Evolutionary conservation across 2,329 filamentous ascomycete genomes (phyloP), one percentile per base, ranked within the genome.

Genomic region (Chrysoporthe deuterocubensis): DNA sequence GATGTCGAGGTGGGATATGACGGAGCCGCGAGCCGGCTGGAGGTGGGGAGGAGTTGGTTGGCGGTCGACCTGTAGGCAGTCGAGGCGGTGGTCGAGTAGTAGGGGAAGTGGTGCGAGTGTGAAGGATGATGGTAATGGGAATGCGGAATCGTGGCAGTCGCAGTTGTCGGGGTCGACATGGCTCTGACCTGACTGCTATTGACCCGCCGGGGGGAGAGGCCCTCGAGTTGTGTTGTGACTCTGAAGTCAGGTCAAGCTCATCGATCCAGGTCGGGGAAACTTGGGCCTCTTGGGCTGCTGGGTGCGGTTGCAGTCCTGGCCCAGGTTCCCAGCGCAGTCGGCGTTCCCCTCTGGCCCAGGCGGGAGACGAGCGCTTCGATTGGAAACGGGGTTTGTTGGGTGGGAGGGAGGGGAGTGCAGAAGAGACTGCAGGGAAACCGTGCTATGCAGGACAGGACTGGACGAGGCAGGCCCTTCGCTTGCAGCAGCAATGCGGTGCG

Each of bases 101-200:
- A 89, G 69, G 82, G 76, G 69, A 82, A 78, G 72, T 83, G 79
- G 70, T 82, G 84, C 59, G 85, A 76, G 75, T 88, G 84, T 14
- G 59, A 46, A 5, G 42, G 43, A 75, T 90, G 90, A 82, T 89
- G 89, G 75, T 86, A 85, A 70, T 86, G 85, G 79, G 89, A 89
- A 75, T 87, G 87, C 77, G 89, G 89, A 76, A 92, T 84, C 73
- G 89, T 91, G 76, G 89, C 89, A 78, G 90, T 91, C 75, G 90
- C 90, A 76, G 90, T 91, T 71, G 91, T 93, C 73, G 92, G 92
- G 74, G 92, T 94, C 84, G 92, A 94, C 92, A 95, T 94, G 78
- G 71, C 78, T 76, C 71, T 73, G 65, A 62, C 69, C 67, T 61
- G 61, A 13, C 61, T 34, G 65, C 65, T 61, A 52, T 44, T 56